Evolutionary conservation across 768 basidiomycete genomes (phyloP).

Genomic region (Russula foetens): DNA sequence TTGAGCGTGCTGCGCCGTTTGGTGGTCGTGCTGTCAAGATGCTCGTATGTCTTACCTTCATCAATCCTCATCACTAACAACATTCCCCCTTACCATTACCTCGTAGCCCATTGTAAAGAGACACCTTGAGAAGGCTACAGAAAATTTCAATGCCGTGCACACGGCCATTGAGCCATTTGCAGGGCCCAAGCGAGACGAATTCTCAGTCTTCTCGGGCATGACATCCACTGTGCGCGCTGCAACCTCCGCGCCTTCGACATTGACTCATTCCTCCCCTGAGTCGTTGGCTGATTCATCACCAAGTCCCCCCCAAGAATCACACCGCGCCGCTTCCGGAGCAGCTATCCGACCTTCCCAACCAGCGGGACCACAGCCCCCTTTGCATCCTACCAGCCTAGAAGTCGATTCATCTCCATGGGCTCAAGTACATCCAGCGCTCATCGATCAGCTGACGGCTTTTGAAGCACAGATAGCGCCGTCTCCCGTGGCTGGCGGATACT

Average conservation of each 20-base stretch:
- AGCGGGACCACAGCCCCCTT: background rate
- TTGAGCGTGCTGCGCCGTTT: slow-evolving; percentile 49
- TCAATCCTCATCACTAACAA: background rate
- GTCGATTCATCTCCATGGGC: slow-evolving; percentile 1
- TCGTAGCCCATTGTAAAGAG: slow-evolving; percentile 57
- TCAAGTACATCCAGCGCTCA: slow-evolving; percentile 27
- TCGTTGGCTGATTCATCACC: slow-evolving; percentile 10
- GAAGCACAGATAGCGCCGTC: slow-evolving; percentile 24
- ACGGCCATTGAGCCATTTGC: slow-evolving; percentile 55
- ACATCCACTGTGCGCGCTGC: slow-evolving; percentile 56
- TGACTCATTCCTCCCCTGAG: slow-evolving; percentile 13
- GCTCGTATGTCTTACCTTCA: slow-evolving; percentile 36
- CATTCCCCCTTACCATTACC: background rate
- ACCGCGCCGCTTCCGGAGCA: background rate
- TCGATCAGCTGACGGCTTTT: slow-evolving; percentile 27
- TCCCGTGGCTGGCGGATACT: slow-evolving; percentile 17
- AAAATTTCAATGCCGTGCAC: slow-evolving; percentile 37
- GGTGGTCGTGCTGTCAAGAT: slow-evolving; percentile 68
- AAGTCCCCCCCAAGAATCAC: background rate
- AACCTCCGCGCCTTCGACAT: slow-evolving; percentile 18
- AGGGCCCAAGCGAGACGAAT: slow-evolving; percentile 51
- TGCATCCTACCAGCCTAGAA: background rate
- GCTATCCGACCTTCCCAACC: background rate
- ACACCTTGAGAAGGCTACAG: slow-evolving; percentile 42
- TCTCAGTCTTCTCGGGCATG: slow-evolving; percentile 70